phyloP scores from a whole-genome alignment of 2,329 filamentous ascomycete species.

The Hymenoscyphus fructigenus region DNA sequence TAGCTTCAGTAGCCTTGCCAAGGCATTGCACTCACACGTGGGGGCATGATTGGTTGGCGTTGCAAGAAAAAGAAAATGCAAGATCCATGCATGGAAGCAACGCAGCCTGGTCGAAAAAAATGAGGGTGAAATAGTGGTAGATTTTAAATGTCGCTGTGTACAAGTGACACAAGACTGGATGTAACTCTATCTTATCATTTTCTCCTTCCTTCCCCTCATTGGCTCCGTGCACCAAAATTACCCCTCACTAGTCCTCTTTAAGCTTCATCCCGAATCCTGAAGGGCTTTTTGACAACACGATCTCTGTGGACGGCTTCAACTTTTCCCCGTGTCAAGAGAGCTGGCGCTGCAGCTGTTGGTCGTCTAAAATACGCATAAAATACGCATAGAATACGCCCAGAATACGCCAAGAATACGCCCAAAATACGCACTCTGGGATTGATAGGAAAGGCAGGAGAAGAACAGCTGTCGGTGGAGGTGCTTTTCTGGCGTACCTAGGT shows the following conservation, averaged over 20 bases:
- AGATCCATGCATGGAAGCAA: background rate
- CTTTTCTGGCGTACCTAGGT: no score
- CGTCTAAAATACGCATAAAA: no score
- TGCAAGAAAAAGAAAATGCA: conserved; percentile 10
- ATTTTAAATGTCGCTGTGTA: background rate
- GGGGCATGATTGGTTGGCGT: conserved; percentile 10
- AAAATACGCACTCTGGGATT: no score
- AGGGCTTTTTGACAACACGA: background rate
- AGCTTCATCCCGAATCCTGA: background rate
- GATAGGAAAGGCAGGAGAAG: background rate
- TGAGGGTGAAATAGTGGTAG: background rate
- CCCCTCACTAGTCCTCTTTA: conserved; percentile 17
- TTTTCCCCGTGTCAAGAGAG: background rate
- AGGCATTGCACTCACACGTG: conserved; percentile 5
- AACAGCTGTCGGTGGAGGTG: background rate
- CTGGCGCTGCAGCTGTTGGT: conserved; percentile 4
- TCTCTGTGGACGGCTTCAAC: background rate
- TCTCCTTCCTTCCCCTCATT: background rate
- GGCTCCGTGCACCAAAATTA: background rate
- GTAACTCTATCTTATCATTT: background rate
- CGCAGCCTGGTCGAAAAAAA: background rate
- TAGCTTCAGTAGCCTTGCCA: conserved; percentile 8
- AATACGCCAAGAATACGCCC: background rate
- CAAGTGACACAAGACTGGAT: background rate
- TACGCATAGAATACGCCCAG: no score